These are phyloP conservation scores for Pholiota molesta DNA, from an alignment of 768 basidiomycete genomes.

Conservation along the genomic window DNA sequence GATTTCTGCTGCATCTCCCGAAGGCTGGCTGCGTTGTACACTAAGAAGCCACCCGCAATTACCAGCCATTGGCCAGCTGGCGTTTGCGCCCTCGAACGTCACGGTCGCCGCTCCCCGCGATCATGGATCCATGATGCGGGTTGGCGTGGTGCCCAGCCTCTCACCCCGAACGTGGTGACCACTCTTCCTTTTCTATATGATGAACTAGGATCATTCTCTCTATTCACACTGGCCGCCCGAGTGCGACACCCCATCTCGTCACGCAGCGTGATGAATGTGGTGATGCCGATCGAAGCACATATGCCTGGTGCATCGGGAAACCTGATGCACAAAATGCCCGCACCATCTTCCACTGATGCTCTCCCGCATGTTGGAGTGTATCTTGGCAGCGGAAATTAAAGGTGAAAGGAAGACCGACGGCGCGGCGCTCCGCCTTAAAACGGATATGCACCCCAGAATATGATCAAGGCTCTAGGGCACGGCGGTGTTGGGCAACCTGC, in stretches of 20 bases:
- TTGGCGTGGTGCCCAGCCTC: neutral
- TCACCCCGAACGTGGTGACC: neutral
- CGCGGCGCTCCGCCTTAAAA: neutral
- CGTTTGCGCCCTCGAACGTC: neutral
- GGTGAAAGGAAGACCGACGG: neutral
- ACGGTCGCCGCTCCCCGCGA: neutral
- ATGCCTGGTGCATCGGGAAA: neutral
- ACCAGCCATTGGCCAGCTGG: neutral
- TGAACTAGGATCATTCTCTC: neutral
- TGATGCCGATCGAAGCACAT: no score
- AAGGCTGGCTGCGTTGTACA: neutral
- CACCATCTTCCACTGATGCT: neutral
- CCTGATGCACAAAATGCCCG: neutral
- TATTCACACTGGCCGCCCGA: neutral
- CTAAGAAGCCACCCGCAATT: neutral
- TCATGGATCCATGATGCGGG: neutral
- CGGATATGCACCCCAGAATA: constrained; percentile 1
- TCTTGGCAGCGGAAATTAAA: neutral
- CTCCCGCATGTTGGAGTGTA: neutral
- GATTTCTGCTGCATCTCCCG: neutral
- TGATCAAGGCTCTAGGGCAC: neutral
- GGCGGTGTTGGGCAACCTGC: neutral
- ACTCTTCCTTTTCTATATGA: neutral
- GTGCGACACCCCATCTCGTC: neutral
- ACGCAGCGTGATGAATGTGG: neutral